Evolutionary conservation across 148 eudicot species (phyloP), one percentile per base, ranked within the genome.

Genomic region (Mesembryanthemum crystallinum): DNA sequence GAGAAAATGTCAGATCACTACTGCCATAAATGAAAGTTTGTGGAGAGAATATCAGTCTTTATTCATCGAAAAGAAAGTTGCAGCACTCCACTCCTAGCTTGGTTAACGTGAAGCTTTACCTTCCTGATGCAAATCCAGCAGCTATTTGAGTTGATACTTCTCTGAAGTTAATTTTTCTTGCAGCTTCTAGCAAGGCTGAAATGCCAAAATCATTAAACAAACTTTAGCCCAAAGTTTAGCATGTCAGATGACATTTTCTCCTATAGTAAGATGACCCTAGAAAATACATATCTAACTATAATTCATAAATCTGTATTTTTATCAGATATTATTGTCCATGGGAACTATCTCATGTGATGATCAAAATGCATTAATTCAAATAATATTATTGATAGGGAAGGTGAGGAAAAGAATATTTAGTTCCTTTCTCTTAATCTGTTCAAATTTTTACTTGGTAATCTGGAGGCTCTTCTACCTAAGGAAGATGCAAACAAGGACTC

Each of bases 131-230:
- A 84, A 95, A 95, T 64, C 98, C 98, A 83, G 88, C 80, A 77
- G 96, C 92, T 77, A 95, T 88, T 85, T 82, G 86, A 76, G 86
- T 80, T 65, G 85, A 83, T 74, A 87, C 74, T 62, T 86, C 90
- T 77, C 82, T 87, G 84, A 92, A 92, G 86, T 95, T 95, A 9
- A 87, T 87, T 83, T 84, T 90, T 84, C 85, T 86, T 61, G 96
- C 87, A 79, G 88, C 90, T 87, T 95, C 98, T 73, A 95, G 94
- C 77, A 95, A 81, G 77, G 98, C 98, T 95, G 87, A 74, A 83
- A 85, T 43, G 68, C 58, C 78, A 82, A 39, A 77, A 37, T 11
- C 74, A 21, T 25, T 4, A 59, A 37, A 60, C 64, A 84, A 64
- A 69, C 27, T 49, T 76, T 32, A 73, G 37, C 32, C 39, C 3